phyloP scores from a whole-genome alignment of 306 rosid species.

The Canavalia ensiformis region DNA sequence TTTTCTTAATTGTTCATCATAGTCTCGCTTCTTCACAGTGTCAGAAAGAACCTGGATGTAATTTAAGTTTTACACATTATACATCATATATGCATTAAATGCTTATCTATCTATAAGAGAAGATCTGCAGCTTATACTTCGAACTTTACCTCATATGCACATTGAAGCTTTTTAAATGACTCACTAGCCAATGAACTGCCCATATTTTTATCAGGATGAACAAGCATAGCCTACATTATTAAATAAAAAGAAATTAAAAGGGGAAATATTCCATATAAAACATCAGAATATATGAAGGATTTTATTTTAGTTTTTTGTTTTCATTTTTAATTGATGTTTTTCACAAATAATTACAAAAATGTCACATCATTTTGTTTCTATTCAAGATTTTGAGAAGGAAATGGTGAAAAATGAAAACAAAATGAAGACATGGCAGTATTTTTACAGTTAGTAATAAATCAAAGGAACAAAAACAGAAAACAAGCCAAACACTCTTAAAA shows the following conservation, averaged over 20 bases:
- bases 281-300: background rate
- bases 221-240: conserved; percentile 87
- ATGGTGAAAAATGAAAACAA: conserved; percentile 1
- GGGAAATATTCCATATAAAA: conserved; percentile 7
- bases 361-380: background rate
- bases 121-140: conserved; percentile 6
- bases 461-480: conserved; percentile 12
- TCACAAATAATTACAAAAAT: conserved; percentile 20
- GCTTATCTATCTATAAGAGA: conserved; percentile 31
- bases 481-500: conserved; percentile 4
- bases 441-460: conserved; percentile 6
- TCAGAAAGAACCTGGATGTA: conserved; percentile 89
- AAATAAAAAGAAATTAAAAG: background rate
- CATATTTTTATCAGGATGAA: conserved; percentile 99
- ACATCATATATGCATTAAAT: conserved; percentile 30
- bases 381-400: conserved; percentile 24
- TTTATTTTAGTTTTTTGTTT: background rate
- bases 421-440: background rate
- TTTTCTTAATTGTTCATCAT: conserved; percentile 94
- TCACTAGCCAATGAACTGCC: conserved; percentile 91
- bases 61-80: conserved; percentile 12
- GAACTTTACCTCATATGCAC: conserved; percentile 91
- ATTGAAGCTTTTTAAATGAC: conserved; percentile 92
- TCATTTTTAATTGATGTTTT: background rate
- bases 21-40: conserved; percentile 80